Base-by-base conservation (phyloP, 1,284 basidiomycete species). In the Grifola frondosa region DNA sequence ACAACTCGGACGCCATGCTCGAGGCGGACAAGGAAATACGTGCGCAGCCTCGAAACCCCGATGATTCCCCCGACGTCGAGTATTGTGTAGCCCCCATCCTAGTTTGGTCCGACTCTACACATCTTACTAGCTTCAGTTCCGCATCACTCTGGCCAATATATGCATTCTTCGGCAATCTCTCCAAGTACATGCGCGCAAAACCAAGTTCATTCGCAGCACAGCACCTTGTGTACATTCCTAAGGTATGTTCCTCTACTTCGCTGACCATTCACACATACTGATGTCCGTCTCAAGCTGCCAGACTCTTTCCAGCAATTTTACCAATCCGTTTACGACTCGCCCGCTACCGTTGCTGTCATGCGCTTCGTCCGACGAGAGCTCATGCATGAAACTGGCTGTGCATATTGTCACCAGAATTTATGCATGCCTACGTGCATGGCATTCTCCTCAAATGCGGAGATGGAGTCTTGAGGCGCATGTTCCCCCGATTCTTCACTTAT, bases 221-320 rank as follows among this genome's bases (percentile, higher is more conserved):
- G 7, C 41, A 48, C 12, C 24, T 70, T 1, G 65, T 61, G 2
- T 66, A 63, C 42, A 53, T 68, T 1, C 64, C 65, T 5, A 54
- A 53, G 9, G 61, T 66, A 33, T 42, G 58, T 48, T 19, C n/a
- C n/a, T n/a, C n/a, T n/a, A n/a, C n/a, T n/a, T n/a, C n/a, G 20
- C 23, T 39, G 13, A 11, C 37, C 20, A 12, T 19, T 22, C 17
- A 33, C 4, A 9, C 19, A 4, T 12, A 11, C 5, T 25, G 4
- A 25, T 10, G 11, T 23, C 15, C n/a, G 37, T 30, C 21, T 1
- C 28, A 15, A 48, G 38, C 30, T 44, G 3, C 42, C 46, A 13
- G 34, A 40, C 11, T 9, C 9, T 3, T 26, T 48, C 12, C 37
- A 40, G 17, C 16, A 34, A 2, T 16, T 23, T 3, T 49, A 46